Conservation (phyloP, 768 basidiomycete genomes). For the Saitozyma sp. region DNA sequence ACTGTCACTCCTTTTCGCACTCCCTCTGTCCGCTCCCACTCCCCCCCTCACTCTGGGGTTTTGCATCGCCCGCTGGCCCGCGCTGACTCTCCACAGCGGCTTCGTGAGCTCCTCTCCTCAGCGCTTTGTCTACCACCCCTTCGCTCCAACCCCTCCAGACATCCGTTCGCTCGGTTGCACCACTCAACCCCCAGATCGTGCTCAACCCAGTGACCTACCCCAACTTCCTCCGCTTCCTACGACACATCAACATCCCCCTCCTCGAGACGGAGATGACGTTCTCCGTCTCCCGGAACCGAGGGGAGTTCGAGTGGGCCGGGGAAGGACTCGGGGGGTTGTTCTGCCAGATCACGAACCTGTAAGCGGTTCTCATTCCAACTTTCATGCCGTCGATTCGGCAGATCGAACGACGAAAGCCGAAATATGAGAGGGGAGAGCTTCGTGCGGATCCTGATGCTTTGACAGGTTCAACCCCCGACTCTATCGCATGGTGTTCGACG, state of each 20-base stretch:
- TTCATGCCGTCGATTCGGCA: background rate
- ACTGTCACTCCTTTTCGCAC: too few species aligned
- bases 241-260: constrained; percentile 58
- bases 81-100: constrained; percentile 53
- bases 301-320: constrained; percentile 75
- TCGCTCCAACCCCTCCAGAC: background rate
- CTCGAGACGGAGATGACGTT: constrained; percentile 74
- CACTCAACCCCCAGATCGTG: constrained; percentile 60
- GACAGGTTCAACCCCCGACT: constrained; percentile 45
- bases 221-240: constrained; percentile 72
- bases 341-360: constrained; percentile 62
- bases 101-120: constrained; percentile 57
- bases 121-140: background rate
- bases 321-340: constrained; percentile 65
- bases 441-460: background rate
- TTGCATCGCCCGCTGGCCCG: too few species aligned
- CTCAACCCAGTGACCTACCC: constrained; percentile 76
- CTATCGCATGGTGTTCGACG: constrained; percentile 50
- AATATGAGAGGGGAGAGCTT: too few species aligned
- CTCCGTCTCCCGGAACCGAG: constrained; percentile 69
- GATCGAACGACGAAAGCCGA: background rate
- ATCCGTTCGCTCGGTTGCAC: too few species aligned
- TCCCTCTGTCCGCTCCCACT: too few species aligned
- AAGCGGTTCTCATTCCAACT: constrained; percentile 2
- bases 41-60: too few species aligned